A percentile compares a stretch with the other conserved stretches of the same genome.
phyloP scores from a whole-genome alignment of 2,329 filamentous ascomycete genomes.

The Orbilia ellipsospora region DNA sequence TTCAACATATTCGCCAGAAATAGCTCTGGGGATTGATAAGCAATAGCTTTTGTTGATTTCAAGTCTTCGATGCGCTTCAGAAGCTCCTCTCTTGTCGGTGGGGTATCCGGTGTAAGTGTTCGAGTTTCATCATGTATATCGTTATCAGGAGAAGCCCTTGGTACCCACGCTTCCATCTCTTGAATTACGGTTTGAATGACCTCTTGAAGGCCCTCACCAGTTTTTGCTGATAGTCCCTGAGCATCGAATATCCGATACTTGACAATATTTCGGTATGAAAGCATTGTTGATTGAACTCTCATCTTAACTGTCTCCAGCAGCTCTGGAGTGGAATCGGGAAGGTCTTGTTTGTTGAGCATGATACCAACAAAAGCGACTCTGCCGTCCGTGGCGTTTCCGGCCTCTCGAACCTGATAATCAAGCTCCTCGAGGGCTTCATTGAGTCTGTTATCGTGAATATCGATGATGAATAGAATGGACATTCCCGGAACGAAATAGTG shows the following conservation, averaged over 20 bases:
- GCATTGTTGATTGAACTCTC: slow-evolving; percentile 9
- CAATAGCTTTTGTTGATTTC: slow-evolving; percentile 13
- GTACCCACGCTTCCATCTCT: slow-evolving; percentile 52
- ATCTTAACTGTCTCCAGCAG: slow-evolving; percentile 12
- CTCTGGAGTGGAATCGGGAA: slow-evolving; percentile 41
- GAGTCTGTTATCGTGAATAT: slow-evolving; percentile 59
- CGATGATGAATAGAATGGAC: slow-evolving; percentile 60
- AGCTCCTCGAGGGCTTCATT: slow-evolving; percentile 60
- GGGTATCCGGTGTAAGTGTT: slow-evolving; percentile 10
- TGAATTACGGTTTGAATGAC: slow-evolving; percentile 56
- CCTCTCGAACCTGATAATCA: slow-evolving; percentile 55
- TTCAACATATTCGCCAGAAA: slow-evolving; percentile 60
- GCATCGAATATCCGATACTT: slow-evolving; percentile 43
- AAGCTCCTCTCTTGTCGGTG: slow-evolving; percentile 28
- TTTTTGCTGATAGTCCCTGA: slow-evolving; percentile 11
- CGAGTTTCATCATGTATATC: slow-evolving; percentile 5
- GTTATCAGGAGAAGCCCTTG: slow-evolving; percentile 33
- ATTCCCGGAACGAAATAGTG: slow-evolving; percentile 59
- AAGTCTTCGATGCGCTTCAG: slow-evolving; percentile 15
- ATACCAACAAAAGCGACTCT: slow-evolving; percentile 59
- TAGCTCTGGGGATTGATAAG: slow-evolving; percentile 25
- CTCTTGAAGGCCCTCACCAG: slow-evolving; percentile 18
- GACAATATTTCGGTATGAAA: background rate
- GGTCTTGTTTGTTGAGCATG: slow-evolving; percentile 61
- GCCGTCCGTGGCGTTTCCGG: slow-evolving; percentile 39